A percentile compares a stretch with the other conserved stretches of the same genome.
phyloP scores from a whole-genome alignment of 2,329 filamentous ascomycete species.

The Colletotrichum sp. region DNA sequence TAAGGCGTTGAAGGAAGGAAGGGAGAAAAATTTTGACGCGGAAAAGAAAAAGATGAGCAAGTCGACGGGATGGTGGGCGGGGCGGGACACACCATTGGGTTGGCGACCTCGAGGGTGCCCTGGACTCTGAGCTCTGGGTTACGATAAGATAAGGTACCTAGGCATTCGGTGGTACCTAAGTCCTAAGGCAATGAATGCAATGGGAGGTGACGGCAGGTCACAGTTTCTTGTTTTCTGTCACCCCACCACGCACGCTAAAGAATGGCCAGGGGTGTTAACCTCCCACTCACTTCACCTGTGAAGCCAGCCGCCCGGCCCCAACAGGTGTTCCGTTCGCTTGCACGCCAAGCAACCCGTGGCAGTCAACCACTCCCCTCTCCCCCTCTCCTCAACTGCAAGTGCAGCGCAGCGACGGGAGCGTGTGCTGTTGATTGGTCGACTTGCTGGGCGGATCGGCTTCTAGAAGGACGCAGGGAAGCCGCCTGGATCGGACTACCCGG shows the following conservation, averaged over 20 bases:
- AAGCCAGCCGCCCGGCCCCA: background rate
- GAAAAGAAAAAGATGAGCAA: background rate
- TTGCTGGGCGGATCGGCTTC: background rate
- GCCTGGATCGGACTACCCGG: background rate
- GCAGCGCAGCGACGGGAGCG: background rate
- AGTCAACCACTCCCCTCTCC: background rate
- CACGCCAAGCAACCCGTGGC: background rate
- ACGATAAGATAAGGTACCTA: background rate
- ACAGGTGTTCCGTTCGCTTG: background rate
- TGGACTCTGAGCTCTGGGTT: background rate
- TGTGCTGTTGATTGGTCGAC: background rate
- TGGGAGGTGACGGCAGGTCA: background rate
- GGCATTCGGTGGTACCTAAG: no score
- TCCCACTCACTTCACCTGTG: no score
- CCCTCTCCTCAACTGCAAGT: background rate
- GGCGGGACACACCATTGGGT: background rate
- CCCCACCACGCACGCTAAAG: background rate
- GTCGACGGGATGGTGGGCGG: background rate
- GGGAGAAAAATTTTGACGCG: background rate
- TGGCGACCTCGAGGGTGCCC: background rate
- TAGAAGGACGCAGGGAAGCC: slow-evolving; percentile 7
- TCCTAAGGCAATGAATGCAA: background rate
- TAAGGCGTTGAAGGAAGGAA: background rate
- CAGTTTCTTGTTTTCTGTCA: background rate
- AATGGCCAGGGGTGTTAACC: background rate